Base-by-base conservation (phyloP, 2,329 filamentous ascomycete species). In the Curvularia spicifera region DNA sequence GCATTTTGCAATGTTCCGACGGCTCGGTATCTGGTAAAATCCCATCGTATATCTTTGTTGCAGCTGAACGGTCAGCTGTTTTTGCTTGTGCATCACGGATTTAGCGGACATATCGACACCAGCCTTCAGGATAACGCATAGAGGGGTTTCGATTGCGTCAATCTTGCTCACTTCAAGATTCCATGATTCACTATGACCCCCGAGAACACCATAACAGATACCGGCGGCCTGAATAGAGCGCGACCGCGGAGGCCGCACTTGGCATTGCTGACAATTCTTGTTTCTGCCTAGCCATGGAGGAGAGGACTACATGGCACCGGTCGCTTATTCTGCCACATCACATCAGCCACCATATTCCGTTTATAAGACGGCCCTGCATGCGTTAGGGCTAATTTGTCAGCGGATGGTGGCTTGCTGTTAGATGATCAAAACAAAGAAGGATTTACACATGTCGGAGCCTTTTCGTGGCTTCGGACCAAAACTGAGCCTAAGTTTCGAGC, bases 291-390 rank as follows among this genome's bases (percentile, higher is more conserved):
- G 20, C 45, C 18, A 48, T 37, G 22, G 31, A 37, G 31, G 22
- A 37, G 15, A 48, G 31, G 31, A 9, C 8, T 18, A 35, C 12
- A 33, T 13, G 18, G 18, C 20, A 15, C 26, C 29, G 18, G 12
- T 47, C 45, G 45, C 45, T 47, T 37, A 35, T 48, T 20, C 45
- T 24, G 45, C 29, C 31, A 13, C 29, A 37, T 26, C 20, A 37
- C 45, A 31, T 48, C 31, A 48, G 45, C 45, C 45, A 29, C 31
- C 44, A 31, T 48, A 6, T 48, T n/a, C 15, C 35, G 35, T 8
- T 20, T 37, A 37, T 13, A 35, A 37, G 45, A 15, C 20, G 7
- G 22, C 31, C 20, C n/a, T 29, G n/a, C n/a, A 26, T 35, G 20
- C 20, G 22, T 48, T 35, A n/a, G 22, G 3, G 10, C 6, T 5